These are phyloP conservation scores for Alternaria conjuncta DNA, from an alignment of 2,329 filamentous ascomycete species.

Conservation along the genomic window DNA sequence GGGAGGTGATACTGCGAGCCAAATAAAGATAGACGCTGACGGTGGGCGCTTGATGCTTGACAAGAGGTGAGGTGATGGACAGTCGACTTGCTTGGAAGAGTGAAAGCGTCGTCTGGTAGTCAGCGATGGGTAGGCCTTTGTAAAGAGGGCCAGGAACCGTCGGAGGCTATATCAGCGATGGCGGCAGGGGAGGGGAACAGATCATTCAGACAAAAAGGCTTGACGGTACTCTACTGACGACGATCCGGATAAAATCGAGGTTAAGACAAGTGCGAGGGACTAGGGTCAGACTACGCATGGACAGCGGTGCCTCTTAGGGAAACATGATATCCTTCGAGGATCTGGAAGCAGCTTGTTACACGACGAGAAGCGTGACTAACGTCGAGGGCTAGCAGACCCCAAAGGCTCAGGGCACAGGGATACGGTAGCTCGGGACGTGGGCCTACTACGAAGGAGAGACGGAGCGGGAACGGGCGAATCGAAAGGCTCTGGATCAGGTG, in stretches of 20 bases:
- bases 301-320: conserved; percentile 43
- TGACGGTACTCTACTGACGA: conserved; percentile 48
- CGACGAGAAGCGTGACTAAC: conserved; percentile 48
- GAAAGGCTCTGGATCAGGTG: conserved; percentile 45
- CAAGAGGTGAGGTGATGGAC: conserved; percentile 30
- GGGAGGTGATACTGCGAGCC: conserved; percentile 34
- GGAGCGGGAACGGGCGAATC: conserved; percentile 45
- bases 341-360: conserved; percentile 50
- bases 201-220: conserved; percentile 49
- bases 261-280: conserved; percentile 44
- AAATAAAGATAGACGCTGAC: conserved; percentile 40
- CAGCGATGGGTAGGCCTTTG: conserved; percentile 41
- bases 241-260: conserved; percentile 52
- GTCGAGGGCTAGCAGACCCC: conserved; percentile 45
- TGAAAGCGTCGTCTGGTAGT: conserved; percentile 33
- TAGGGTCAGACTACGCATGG: conserved; percentile 47
- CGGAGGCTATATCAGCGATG: conserved; percentile 48
- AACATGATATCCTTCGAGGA: conserved; percentile 49
- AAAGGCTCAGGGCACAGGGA: conserved; percentile 45
- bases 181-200: conserved; percentile 44
- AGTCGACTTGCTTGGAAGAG: conserved; percentile 38
- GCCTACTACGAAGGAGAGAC: conserved; percentile 44
- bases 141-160: conserved; percentile 43
- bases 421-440: conserved; percentile 51
- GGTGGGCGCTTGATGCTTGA: conserved; percentile 25